Base-by-base conservation (phyloP, 1,139 yeast genomes). In the Nakaseomyces glabratus region DNA sequence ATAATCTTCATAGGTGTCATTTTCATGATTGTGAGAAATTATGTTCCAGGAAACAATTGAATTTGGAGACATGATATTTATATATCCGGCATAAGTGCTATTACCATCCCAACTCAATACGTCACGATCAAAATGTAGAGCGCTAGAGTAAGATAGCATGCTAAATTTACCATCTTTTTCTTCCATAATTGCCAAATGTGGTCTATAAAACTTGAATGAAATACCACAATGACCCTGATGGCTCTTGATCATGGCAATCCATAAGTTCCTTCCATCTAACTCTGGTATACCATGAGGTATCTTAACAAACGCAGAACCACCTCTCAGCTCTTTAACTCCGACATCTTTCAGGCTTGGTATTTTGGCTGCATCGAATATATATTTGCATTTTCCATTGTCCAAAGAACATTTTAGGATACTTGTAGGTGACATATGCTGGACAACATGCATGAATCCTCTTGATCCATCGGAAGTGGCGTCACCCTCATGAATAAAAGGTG, bases 31-130 rank as follows among this genome's bases (percentile, higher is more conserved):
- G 7, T 25, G 31, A 20, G 22, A 21, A 6, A 33, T 9, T 2
- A 33, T 28, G 11, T 33, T 31, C 35, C 35, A 33, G n/a, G 24
- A 11, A 5, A 17, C 20, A 2, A 33, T 33, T 5, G 35, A 33
- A 21, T 25, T 25, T n/a, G 33, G 31, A 25, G 31, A 28, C n/a
- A 35, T 12, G 4, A 35, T 25, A 17, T 35, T 33, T 20, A 28
- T 28, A 2, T 20, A 25, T n/a, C 17, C 16, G 6, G 30, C 24
- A 4, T 9, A 9, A 10, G 15, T 25, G 16, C 19, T 13, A 10
- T 28, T 20, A n/a, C 20, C 13, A 18, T 21, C 23, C 35, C 35
- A 33, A 3, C 24, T 20, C 16, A 33, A 10, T 6, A 33, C 24
- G 11, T 26, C 31, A 15, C 15, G 8, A 16, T 25, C 18, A 18